Evolutionary conservation across 352 stramenopile genomes (phyloP), one percentile per base, ranked within the genome.

Genomic region (Pythium chondricola): DNA sequence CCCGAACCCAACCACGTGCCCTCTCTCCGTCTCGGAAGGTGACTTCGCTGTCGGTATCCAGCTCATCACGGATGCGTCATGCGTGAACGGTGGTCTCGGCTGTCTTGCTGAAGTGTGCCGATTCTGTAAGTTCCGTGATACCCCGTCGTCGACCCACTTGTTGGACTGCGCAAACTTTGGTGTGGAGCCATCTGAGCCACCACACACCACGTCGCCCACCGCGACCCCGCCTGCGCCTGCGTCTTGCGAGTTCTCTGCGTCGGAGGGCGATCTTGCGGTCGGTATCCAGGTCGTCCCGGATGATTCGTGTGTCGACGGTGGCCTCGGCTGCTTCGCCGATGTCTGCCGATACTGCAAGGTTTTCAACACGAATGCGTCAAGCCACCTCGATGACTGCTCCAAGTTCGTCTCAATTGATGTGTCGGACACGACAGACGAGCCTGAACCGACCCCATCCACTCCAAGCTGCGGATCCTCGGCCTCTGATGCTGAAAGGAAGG

Each of bases 291-390:
- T 32, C 10, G 31, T 64, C 30, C 43, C 42, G 18, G 52, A 63
- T 36, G 27, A 38, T 9, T 44, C 18, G 30, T 70, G 62, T 35
- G 24, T 32, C 20, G 43, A 38, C 13, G 63, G 62, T 25, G 62
- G 52, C 9, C 33, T 67, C 9, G 57, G 62, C 18, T 70, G 57
- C 43, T 65, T 70, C 25, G 38, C 43, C 17, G 18, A 45, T 11
- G 35, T 43, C 10, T 70, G 57, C 27, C 57, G 62, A 26, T 70
- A 43, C 50, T 70, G 62, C 50, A 64, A 49, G 43, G 43, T 31
- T 11, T 27, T 21, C 16, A 33, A 58, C 35, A 55, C 47, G 14
- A 27, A 39, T 17, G 48, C 21, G 45, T 65, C 22, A 20, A 43
- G 8, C 43, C 54, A 51, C 13, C 30, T 37, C 30, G 39, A 39